Conservation (phyloP, 192 early-diverging fungal species). For the Umbelopsis ramanniana region DNA sequence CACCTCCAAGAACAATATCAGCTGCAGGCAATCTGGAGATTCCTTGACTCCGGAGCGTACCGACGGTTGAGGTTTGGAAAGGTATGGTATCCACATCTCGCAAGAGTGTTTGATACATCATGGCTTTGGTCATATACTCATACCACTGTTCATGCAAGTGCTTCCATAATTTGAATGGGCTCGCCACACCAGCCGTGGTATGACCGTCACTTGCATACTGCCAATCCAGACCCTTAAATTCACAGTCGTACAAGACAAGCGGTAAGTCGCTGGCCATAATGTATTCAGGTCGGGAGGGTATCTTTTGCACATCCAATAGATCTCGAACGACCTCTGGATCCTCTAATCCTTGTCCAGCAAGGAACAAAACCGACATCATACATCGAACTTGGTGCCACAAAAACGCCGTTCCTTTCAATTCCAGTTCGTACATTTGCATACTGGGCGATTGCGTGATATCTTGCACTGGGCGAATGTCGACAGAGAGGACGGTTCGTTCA, state of each 20-base stretch:
- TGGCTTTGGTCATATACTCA: constrained; percentile 50
- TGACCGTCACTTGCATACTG: constrained; percentile 47
- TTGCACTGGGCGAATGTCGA: constrained; percentile 60
- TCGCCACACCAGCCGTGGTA: constrained; percentile 32
- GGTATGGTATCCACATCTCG: constrained; percentile 19
- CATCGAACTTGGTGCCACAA: constrained; percentile 98
- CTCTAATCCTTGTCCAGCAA: constrained; percentile 84
- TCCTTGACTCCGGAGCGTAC: neutral
- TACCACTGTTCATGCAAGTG: constrained; percentile 55
- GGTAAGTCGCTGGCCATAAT: constrained; percentile 91
- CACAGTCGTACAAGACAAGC: constrained; percentile 87
- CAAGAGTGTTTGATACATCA: constrained; percentile 49
- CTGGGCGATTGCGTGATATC: constrained; percentile 26
- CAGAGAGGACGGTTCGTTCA: constrained; percentile 70
- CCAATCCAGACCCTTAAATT: constrained; percentile 71
- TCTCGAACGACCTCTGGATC: constrained; percentile 66
- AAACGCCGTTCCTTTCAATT: constrained; percentile 87
- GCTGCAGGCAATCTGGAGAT: neutral
- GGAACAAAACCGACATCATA: constrained; percentile 91
- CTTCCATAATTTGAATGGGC: constrained; percentile 43
- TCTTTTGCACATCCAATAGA: constrained; percentile 68
- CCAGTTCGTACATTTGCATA: constrained; percentile 66
- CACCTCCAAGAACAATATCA: constrained; percentile 36
- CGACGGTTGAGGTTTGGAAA: neutral
- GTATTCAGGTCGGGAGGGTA: constrained; percentile 82